Conservation (phyloP, 164 flowering plant species). For the Umbellularia californica region DNA sequence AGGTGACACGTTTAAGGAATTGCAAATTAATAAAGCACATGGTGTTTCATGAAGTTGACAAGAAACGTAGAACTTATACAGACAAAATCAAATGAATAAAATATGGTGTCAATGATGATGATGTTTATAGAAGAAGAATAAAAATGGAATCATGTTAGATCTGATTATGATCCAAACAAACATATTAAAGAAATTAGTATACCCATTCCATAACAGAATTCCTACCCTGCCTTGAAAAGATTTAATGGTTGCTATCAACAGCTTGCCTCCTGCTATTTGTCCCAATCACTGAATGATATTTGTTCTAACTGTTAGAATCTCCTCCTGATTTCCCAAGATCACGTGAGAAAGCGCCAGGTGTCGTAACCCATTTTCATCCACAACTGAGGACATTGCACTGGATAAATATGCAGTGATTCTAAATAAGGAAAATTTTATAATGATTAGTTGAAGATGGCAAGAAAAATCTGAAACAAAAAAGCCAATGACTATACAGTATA, state of each 20-base stretch:
- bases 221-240: conserved; percentile 24
- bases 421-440: background rate
- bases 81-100: too few relatives aligned
- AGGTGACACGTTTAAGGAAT: too few relatives aligned
- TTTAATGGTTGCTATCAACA: conserved; percentile 49
- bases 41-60: too few relatives aligned
- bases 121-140: too few relatives aligned
- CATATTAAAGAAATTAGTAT: too few relatives aligned
- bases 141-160: too few relatives aligned
- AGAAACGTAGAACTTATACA: too few relatives aligned
- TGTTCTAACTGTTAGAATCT: conserved; percentile 41
- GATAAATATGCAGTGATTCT: background rate
- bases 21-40: too few relatives aligned
- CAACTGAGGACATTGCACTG: conserved; percentile 31
- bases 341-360: conserved; percentile 74
- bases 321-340: conserved; percentile 61
- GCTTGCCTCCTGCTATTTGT: conserved; percentile 58
- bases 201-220: background rate
- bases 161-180: too few relatives aligned
- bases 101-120: too few relatives aligned
- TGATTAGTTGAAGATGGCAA: background rate
- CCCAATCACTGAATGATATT: conserved; percentile 47
- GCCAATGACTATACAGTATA: too few relatives aligned
- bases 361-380: conserved; percentile 47
- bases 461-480: background rate